Evolutionary conservation across 768 basidiomycete genomes (phyloP), one percentile per base, ranked within the genome.

Genomic region (Suillus decipiens): DNA sequence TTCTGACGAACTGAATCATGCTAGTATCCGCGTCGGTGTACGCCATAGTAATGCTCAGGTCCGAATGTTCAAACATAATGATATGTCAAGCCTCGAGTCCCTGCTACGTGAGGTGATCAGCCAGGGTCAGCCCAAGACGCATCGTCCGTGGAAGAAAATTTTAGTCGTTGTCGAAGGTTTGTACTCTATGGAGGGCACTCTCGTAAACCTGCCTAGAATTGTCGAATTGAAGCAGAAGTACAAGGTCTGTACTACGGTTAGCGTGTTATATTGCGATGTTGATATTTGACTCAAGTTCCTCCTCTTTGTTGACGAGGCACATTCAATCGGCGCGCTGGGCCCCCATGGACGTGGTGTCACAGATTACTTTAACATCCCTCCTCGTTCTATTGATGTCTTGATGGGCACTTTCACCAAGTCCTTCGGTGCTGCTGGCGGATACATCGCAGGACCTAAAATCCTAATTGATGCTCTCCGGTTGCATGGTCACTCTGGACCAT

Each of bases 351-450:
- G 97, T 42, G 97, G 97, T 63, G 91, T 99, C 10, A 87, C 89
- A 59, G 96, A 99, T 73, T 99, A 96, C 78, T 99, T 96, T 74
- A 86, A 86, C 48, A 79, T 99, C 62, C 79, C 90, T 67, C 95
- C 97, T 12, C 81, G 83, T 2, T 81, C 82, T 10, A 84, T 99
- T 66, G 97, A 99, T 72, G 83, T 99, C 65, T 85, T 97, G 65
- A 99, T 99, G 97, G 97, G 97, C 54, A 99, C 97, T 0, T 97
- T 99, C 75, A 99, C 97, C 28, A 94, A 93, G 75, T 94, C 92
- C 0, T 96, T 96, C 70, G 94, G 93, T 60, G 92, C 95, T 1
- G 90, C 95, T 0, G 96, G 96, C 53, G 96, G 97, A 3, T 99
- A 99, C 77, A 89, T 99, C 64, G 84, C 96, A 4, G 96, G 95